Evolutionary conservation across 1,284 basidiomycete genomes (phyloP).

Genomic region (Singerocomus rubriflavus): DNA sequence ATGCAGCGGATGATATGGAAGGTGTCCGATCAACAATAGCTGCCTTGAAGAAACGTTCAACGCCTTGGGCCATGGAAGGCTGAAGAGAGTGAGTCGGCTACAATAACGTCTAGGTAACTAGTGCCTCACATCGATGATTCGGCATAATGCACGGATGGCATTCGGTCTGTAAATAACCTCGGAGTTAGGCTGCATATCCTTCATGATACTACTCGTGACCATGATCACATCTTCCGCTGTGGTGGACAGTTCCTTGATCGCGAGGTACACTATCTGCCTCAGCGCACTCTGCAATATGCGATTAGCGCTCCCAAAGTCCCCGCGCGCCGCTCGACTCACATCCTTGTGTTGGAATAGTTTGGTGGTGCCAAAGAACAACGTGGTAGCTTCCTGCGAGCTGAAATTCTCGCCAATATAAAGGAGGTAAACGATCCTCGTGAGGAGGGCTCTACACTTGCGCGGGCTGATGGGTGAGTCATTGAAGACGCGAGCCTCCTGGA

Average conservation of each 20-base stretch:
- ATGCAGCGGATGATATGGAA: slow-evolving; percentile 92
- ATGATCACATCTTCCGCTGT: slow-evolving; percentile 99
- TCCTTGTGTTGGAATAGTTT: slow-evolving; percentile 99
- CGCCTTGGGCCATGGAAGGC: slow-evolving; percentile 97
- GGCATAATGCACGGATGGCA: slow-evolving; percentile 92
- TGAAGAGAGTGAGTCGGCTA: slow-evolving; percentile 31
- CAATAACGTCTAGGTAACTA: slow-evolving; percentile 5
- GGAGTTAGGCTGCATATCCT: slow-evolving; percentile 99
- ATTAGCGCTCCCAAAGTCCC: slow-evolving; percentile 9
- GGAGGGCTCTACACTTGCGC: slow-evolving; percentile 92
- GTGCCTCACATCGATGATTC: slow-evolving; percentile 91
- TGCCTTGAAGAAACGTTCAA: slow-evolving; percentile 99
- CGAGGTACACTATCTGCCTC: slow-evolving; percentile 97
- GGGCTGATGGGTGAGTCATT: slow-evolving; percentile 99
- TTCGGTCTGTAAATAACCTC: slow-evolving; percentile 99
- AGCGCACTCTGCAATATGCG: slow-evolving; percentile 73
- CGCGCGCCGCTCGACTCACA: slow-evolving; percentile 52
- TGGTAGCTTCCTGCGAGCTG: slow-evolving; percentile 94
- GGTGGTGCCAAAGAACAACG: slow-evolving; percentile 97
- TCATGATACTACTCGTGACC: slow-evolving; percentile 99
- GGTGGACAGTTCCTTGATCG: slow-evolving; percentile 96
- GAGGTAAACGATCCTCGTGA: slow-evolving; percentile 96
- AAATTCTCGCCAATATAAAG: slow-evolving; percentile 97
- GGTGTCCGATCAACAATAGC: slow-evolving; percentile 98
- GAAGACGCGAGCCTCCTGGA: slow-evolving; percentile 98